Conservation (phyloP, 2,329 filamentous ascomycete genomes). For the Pseudocercospora vitis region DNA sequence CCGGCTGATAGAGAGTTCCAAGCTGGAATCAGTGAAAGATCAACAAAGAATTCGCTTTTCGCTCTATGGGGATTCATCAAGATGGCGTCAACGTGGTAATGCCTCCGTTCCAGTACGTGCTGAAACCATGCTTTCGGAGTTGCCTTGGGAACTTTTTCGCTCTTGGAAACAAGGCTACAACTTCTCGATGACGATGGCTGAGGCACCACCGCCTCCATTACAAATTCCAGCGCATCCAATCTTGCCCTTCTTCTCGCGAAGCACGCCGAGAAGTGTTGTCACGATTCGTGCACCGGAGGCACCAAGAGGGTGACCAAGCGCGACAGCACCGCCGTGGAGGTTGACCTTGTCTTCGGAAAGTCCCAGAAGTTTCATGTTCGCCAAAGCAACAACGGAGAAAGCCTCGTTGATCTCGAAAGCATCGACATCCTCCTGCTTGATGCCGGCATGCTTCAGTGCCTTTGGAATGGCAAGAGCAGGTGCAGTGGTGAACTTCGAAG, state of each 20-base stretch:
- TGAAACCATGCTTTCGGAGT: neutral
- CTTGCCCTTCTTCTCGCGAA: slow-evolving; percentile 89
- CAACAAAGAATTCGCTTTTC: neutral
- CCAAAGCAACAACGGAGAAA: slow-evolving; percentile 92
- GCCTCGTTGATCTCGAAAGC: slow-evolving; percentile 99
- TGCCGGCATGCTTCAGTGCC: slow-evolving; percentile 89
- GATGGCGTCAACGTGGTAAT: neutral
- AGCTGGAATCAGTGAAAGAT: neutral
- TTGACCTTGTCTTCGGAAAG: slow-evolving; percentile 86
- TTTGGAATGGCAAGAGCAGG: slow-evolving; percentile 94
- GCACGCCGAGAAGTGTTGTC: slow-evolving; percentile 82
- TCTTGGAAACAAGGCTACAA: too few relatives aligned
- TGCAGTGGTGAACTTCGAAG: slow-evolving; percentile 93
- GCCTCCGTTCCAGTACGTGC: neutral
- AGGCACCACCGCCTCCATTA: slow-evolving; percentile 95
- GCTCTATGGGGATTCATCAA: slow-evolving; percentile 7
- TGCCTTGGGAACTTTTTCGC: too few relatives aligned
- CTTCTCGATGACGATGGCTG: slow-evolving; percentile 82
- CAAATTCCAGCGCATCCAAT: slow-evolving; percentile 93
- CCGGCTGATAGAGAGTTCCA: neutral
- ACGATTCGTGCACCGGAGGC: slow-evolving; percentile 92
- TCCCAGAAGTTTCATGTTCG: slow-evolving; percentile 89
- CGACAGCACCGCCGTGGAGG: slow-evolving; percentile 90
- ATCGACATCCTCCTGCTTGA: slow-evolving; percentile 76
- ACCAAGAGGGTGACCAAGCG: slow-evolving; percentile 91